Evolutionary conservation across 1,284 basidiomycete species (phyloP), one percentile per base, ranked within the genome.

Genomic region (Ceratobasidium sp.): DNA sequence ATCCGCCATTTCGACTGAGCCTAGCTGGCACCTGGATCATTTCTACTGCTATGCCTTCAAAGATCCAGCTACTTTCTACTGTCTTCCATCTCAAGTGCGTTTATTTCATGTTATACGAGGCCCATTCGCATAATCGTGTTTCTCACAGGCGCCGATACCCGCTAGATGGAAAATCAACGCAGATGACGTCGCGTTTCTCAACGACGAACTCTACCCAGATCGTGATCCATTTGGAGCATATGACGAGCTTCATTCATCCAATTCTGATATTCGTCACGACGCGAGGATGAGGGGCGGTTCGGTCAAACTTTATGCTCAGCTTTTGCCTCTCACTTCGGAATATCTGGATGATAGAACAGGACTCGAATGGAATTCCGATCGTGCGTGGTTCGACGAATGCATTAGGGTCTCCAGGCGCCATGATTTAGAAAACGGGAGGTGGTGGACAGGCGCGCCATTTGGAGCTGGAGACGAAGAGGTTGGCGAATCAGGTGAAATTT

Each of bases 361-460:
- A n/a, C n/a, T n/a, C n/a, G n/a, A n/a, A n/a, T n/a, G n/a, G n/a
- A n/a, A n/a, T n/a, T n/a, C n/a, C n/a, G n/a, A 56, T 29, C 24
- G 54, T 7, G 54, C 54, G 76, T 3, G 79, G 60, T 7, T 82
- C 75, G 1, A 83, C 66, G 1, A 79, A 74, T 71, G 78, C 77
- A 11, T 78, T 75, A 45, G 82, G 31, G 44, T 62, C 6, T 17
- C 22, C 6, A 56, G 54, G 54, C 19, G 19, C 17, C 7, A 29
- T 56, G 54, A 31, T 31, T 31, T 56, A 27, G 29, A 31, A 1
- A 56, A 56, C 24, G 54, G 54, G 2, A 4, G 54, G 1, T n/a
- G 27, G n/a, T 56, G 54, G 48, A 51, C 48, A 17, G 48, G 48
- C 6, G 48, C 48, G 6, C 22, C 22, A 24, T 51, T 51, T 17